Evolutionary conservation across 371 early-diverging fungal species (phyloP).

Genomic region (Mucor sp.): DNA sequence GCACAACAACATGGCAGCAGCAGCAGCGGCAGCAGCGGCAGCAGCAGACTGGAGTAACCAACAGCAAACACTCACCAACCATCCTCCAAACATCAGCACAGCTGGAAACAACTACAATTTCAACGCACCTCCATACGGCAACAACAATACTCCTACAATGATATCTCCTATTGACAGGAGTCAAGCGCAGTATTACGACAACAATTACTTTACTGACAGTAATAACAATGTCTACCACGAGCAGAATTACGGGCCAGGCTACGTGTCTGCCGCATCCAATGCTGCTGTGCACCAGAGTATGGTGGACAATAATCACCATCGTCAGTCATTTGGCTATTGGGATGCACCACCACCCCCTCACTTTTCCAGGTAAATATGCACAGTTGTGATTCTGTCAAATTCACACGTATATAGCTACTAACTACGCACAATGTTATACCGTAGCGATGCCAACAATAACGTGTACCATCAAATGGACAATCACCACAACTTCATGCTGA

Average conservation of each 20-base stretch:
- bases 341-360: neutral
- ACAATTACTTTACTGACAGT: neutral
- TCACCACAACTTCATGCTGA: constrained; percentile 2
- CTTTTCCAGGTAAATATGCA: neutral
- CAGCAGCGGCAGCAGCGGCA: neutral
- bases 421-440: neutral
- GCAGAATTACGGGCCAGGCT: neutral
- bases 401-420: neutral
- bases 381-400: no score
- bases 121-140: neutral
- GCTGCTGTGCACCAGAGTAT: neutral
- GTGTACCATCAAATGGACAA: neutral
- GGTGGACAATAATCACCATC: neutral
- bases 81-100: neutral
- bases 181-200: neutral
- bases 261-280: neutral
- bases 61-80: neutral
- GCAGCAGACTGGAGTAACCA: constrained; percentile 1
- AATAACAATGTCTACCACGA: neutral
- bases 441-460: neutral
- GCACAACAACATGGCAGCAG: neutral
- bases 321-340: neutral
- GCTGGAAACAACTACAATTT: neutral
- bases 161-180: neutral
- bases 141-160: neutral